A percentile compares a stretch with the other conserved stretches of the same genome.
phyloP scores from a whole-genome alignment of 441 rosid genomes.

The Pelargonium myrrhifolium region DNA sequence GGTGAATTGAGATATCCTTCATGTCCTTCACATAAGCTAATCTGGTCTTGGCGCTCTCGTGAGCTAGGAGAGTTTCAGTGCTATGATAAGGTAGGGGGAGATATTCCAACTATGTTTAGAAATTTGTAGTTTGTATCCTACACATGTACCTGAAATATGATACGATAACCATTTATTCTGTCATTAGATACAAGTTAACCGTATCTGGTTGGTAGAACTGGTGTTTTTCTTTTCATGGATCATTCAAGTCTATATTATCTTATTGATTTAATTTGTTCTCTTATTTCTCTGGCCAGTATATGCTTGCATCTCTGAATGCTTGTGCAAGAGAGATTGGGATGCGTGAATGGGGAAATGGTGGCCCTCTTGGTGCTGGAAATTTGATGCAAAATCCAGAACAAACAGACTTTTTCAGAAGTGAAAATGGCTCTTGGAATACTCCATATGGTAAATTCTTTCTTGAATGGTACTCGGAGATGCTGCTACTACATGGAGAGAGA shows the following conservation, averaged over 20 bases:
- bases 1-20: constrained; percentile 55
- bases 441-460: constrained; percentile 39
- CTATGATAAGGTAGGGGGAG: constrained; percentile 41
- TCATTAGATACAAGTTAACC: too few relatives aligned
- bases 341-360: constrained; percentile 40
- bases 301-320: constrained; percentile 41
- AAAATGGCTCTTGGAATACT: constrained; percentile 38
- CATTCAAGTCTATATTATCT: not conserved
- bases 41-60: constrained; percentile 29
- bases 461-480: constrained; percentile 43
- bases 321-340: constrained; percentile 31
- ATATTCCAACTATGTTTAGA: not conserved
- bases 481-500: constrained; percentile 43
- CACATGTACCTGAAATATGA: too few relatives aligned
- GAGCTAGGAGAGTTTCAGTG: constrained; percentile 52
- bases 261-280: constrained; percentile 8
- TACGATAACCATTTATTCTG: too few relatives aligned
- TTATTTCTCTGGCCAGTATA: constrained; percentile 30
- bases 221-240: too few relatives aligned
- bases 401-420: constrained; percentile 36
- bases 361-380: constrained; percentile 31
- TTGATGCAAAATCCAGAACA: constrained; percentile 33
- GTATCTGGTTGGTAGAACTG: too few relatives aligned
- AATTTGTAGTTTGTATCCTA: too few relatives aligned
- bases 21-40: constrained; percentile 32